Evolutionary conservation across 2,329 filamentous ascomycete genomes (phyloP).

Genomic region (Parastagonospora avenae): DNA sequence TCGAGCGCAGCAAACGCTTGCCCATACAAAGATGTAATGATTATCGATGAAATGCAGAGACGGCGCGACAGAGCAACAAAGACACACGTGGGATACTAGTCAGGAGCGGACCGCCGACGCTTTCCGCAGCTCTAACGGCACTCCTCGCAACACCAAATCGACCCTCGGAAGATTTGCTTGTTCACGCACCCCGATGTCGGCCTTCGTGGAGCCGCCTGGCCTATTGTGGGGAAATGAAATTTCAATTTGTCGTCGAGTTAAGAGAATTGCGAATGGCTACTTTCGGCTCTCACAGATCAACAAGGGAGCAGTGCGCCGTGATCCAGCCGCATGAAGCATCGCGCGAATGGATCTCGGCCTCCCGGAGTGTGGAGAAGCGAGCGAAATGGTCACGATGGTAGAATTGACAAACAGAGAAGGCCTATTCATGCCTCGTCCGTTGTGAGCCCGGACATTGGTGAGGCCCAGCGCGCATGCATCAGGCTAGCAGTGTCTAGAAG

Average conservation of each 20-base stretch:
- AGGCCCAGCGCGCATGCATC: background rate
- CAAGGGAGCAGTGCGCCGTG: slow-evolving; percentile 5
- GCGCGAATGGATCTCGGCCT: background rate
- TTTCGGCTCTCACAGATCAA: slow-evolving; percentile 21
- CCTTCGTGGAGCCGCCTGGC: slow-evolving; percentile 6
- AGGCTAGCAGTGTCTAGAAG: background rate
- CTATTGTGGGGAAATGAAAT: slow-evolving; percentile 13
- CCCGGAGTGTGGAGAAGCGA: slow-evolving; percentile 15
- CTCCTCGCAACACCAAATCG: slow-evolving; percentile 14
- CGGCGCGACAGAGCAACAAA: no score
- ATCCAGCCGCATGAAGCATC: background rate
- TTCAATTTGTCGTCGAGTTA: slow-evolving; percentile 8
- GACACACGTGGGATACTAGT: background rate
- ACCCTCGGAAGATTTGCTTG: slow-evolving; percentile 10
- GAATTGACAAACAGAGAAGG: background rate
- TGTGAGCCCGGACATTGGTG: background rate
- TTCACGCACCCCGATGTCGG: slow-evolving; percentile 20
- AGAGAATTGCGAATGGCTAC: slow-evolving; percentile 19
- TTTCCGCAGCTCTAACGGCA: slow-evolving; percentile 22
- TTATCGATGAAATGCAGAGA: no score
- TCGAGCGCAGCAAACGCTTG: no score
- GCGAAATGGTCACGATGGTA: slow-evolving; percentile 10
- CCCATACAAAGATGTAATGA: no score
- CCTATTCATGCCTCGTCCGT: background rate
- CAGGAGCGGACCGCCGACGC: slow-evolving; percentile 13